Conservation (phyloP, 495 filamentous ascomycete genomes). For the Xylaria palmicola region DNA sequence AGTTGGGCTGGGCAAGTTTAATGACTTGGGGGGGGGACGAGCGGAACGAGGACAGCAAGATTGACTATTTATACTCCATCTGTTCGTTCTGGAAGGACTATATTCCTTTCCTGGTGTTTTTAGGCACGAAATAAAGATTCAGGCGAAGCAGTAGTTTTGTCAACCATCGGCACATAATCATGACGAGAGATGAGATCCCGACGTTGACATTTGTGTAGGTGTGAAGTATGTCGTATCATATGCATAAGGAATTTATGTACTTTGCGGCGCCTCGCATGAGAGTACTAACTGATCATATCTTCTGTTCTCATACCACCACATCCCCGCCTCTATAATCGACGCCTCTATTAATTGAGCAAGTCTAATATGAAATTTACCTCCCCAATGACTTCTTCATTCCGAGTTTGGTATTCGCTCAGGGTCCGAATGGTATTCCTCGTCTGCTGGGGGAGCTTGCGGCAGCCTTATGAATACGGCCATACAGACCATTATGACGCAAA, state of each 20-base stretch:
- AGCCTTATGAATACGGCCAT: conserved; percentile 22
- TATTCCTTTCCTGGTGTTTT: too few relatives aligned
- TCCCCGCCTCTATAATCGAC: background rate
- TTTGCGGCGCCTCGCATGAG: background rate
- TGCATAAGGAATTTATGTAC: background rate
- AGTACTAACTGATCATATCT: too few relatives aligned
- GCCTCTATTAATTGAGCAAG: background rate
- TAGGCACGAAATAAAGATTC: too few relatives aligned
- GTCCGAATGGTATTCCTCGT: conserved; percentile 21
- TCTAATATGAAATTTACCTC: background rate
- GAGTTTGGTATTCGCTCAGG: background rate
- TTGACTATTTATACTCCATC: too few relatives aligned
- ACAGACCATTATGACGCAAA: conserved; percentile 26
- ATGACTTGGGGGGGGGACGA: too few relatives aligned
- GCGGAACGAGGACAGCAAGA: too few relatives aligned
- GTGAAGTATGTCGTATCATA: background rate
- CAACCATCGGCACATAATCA: too few relatives aligned
- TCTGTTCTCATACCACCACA: background rate
- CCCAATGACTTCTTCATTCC: background rate
- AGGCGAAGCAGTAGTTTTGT: too few relatives aligned
- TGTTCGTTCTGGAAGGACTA: too few relatives aligned
- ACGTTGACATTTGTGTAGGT: too few relatives aligned
- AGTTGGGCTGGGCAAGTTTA: too few relatives aligned
- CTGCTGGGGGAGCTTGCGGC: background rate
- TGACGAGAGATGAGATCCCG: too few relatives aligned